phyloP scores from a whole-genome alignment of 805 yeast genomes.

The Candida gorgasii region DNA sequence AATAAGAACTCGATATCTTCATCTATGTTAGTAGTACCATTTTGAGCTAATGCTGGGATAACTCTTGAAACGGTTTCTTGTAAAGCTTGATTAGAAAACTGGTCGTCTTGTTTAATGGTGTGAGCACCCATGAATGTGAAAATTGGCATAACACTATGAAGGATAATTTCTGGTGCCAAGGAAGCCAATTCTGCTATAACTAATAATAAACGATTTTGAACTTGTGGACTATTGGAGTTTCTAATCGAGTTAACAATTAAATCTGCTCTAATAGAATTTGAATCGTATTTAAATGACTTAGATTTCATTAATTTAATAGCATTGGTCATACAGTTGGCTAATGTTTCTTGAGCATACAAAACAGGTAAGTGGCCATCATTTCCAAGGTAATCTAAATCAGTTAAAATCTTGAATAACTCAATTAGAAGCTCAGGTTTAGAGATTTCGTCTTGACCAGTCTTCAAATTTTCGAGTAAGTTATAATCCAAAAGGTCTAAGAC shows the following conservation, averaged over 20 bases:
- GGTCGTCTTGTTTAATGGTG: constrained; percentile 95
- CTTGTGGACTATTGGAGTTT: constrained; percentile 88
- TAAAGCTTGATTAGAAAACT: constrained; percentile 87
- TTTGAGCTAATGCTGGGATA: constrained; percentile 73
- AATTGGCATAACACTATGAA: constrained; percentile 98
- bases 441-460: constrained; percentile 17
- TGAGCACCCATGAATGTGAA: constrained; percentile 99
- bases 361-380: constrained; percentile 91
- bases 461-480: constrained; percentile 36
- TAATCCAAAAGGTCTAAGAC: constrained; percentile 76
- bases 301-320: constrained; percentile 58
- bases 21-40: constrained; percentile 33
- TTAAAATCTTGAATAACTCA: constrained; percentile 58
- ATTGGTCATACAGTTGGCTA: constrained; percentile 82
- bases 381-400: constrained; percentile 81
- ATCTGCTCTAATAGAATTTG: constrained; percentile 79
- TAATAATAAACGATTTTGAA: constrained; percentile 82
- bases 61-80: constrained; percentile 89
- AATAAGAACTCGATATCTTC: constrained; percentile 68
- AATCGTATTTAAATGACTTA: constrained; percentile 45
- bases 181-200: constrained; percentile 87
- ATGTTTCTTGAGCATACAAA: constrained; percentile 83
- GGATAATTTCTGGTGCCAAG: constrained; percentile 83
- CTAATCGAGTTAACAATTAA: constrained; percentile 88
- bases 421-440: constrained; percentile 49